Evolutionary conservation across 768 basidiomycete species (phyloP), one percentile per base, ranked within the genome.

Genomic region (Omphalotus guepiniiformis): DNA sequence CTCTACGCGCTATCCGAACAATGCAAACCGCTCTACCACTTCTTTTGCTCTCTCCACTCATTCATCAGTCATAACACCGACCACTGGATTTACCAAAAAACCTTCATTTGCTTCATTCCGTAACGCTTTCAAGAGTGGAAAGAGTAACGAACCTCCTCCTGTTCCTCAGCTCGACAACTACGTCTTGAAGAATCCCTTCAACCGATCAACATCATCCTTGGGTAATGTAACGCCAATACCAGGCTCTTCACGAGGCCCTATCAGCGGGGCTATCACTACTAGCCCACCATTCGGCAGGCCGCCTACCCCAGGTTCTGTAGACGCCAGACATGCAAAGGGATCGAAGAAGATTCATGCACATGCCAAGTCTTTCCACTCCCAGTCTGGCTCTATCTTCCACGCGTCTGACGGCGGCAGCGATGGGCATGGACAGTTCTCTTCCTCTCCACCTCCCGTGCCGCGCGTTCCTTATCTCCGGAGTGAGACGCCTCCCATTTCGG

Each of bases 71-170:
- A 76, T 79, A 23, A 76, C 75, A 1, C 71, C 79, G 21, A 64
- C 66, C 32, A 64, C 79, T n/a, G 71, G 80, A 1, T 86, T 89
- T 58, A 70, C 79, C 35, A 89, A 88, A 69, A 93, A 93, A 57
- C 64, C 85, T 2, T 92, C 89, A 0, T 91, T 93, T 50, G 89
- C 89, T 2, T 91, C 88, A 13, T 80, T 93, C 50, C 82, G 88
- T 32, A 90, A 90, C 60, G 88, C 89, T 3, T 91, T 93, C 75
- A 92, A 88, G 64, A 79, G 76, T 37, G 73, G 74, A 47, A 88
- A 76, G 57, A 72, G 65, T 45, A 70, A 62, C 41, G 80, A 83
- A n/a, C 69, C 82, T 5, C 90, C 89, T 19, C 88, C 88, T n/a
- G 70, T 92, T 45, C 90, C 88, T 12, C 67, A 71, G 28, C 63